Evolutionary conservation across 495 filamentous ascomycete species (phyloP).

Genomic region (Daldinia grandis): DNA sequence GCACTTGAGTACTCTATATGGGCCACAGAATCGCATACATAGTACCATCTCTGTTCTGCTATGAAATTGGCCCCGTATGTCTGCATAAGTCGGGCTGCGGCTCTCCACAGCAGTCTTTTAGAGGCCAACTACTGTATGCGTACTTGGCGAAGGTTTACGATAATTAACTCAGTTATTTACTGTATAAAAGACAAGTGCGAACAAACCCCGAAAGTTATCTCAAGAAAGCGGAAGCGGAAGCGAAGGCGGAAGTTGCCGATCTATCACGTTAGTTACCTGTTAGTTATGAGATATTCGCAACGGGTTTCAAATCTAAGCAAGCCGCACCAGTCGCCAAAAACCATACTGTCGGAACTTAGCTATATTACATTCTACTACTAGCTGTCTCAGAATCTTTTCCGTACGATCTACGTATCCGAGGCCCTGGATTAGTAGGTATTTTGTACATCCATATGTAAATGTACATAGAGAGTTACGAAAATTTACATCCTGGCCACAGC

Average conservation of each 20-base stretch:
- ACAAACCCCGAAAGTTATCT: background rate
- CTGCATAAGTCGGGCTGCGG: conserved; percentile 12
- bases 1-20: conserved; percentile 8
- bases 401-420: conserved; percentile 16
- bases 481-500: conserved; percentile 24
- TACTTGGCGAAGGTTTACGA: background rate
- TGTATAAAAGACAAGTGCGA: background rate
- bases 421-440: conserved; percentile 15
- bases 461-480: conserved; percentile 12
- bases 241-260: conserved; percentile 19
- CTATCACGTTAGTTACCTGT: too few relatives aligned
- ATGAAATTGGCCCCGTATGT: conserved; percentile 3
- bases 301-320: conserved; percentile 22
- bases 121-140: background rate
- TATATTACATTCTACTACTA: conserved; percentile 16
- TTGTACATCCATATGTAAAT: conserved; percentile 8
- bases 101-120: conserved; percentile 17
- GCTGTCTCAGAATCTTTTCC: conserved; percentile 29
- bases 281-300: conserved; percentile 24
- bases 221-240: conserved; percentile 14
- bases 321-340: conserved; percentile 26
- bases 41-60: conserved; percentile 1
- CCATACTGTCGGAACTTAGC: conserved; percentile 34
- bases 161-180: background rate
- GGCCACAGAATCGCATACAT: conserved; percentile 24